Base-by-base conservation (phyloP, 164 flowering plant species). In the Vitis riparia region DNA sequence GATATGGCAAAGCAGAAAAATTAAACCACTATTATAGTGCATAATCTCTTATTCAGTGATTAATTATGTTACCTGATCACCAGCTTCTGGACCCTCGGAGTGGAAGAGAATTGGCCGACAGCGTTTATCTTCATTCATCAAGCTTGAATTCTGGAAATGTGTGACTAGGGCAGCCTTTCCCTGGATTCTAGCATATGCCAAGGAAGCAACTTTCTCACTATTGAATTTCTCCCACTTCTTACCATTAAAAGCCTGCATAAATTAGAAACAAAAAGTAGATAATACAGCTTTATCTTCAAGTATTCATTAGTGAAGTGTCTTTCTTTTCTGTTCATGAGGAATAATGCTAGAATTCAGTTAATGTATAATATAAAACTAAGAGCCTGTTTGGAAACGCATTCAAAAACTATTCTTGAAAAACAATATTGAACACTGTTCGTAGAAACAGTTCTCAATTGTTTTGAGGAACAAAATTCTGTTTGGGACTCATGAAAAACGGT, bases 121-220 rank as follows among this genome's bases (percentile, higher is more conserved):
- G 49, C 97, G 90, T 81, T 91, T 93, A 74, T 96, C 99, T 85
- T 93, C 99, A 77, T 93, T 96, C 99, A 96, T 96, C 86, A 96
- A 80, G 74, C 98, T 96, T 61, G 99, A 93, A 76, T 93, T 93
- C 79, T 96, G 97, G 73, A 96, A 96, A 68, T 93, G 99, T 29
- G 91, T 75, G 51, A 96, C 88, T 49, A 96, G 95, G 16, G 98
- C 95, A 2, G 84, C 60, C 77, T 90, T 96, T 60, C 99, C 99
- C 79, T 96, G 99, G 55, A 96, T 96, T 63, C 99, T 85, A 71
- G 99, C 99, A 84, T 91, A 96, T 55, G 99, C 99, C 83, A 96
- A 75, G 9, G 92, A 88, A 68, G 99, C 98, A 67, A 95, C 98
- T 77, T 95, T 95, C 75, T 95, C 99, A 72, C 99, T 95, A 52